Base-by-base conservation (phyloP, 2,329 filamentous ascomycete species). In the Fusarium buxicola region DNA sequence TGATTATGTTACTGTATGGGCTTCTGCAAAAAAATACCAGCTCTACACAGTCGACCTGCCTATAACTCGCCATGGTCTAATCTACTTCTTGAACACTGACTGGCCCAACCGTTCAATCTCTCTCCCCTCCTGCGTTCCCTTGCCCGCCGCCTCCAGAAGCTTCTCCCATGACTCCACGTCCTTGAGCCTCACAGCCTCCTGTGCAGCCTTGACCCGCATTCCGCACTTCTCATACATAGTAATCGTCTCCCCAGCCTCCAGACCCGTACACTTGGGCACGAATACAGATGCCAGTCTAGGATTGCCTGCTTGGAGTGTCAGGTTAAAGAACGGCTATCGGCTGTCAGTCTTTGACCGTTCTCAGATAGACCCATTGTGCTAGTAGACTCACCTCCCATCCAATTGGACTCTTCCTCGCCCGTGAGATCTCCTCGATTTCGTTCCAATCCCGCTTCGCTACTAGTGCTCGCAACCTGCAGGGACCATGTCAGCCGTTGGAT, bases 211-310 rank as follows among this genome's bases (percentile, higher is more conserved):
- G 25, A 90, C 85, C 39, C 92, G 82, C 88, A 97, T 86, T 15
- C 94, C 94, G 75, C 95, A 98, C 78, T 97, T 97, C 70, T 96
- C 89, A 85, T 94, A 99, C 94, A 99, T 97, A 66, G 90, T 86
- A 52, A 97, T 89, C 4, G 89, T 82, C 69, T 93, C 90, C 3
- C 86, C 84, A 1, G 85, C 81, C 39, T 88, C 84, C 41, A 96
- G 75, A 52, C 83, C 82, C 13, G 89, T 89, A 79, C 94, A 97
- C 77, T 98, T 98, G 3, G 92, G 88, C 47, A 98, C 88, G 76
- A 97, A 98, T 6, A 87, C 76, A 1, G 90, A 86, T 2, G 95
- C 95, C 13, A 97, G 83, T 60, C 94, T 90, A 6, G 92, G 90
- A 73, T 98, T 98, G 40, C 95, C 95, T 2, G 95, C 95, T 41